Percentiles rank a stretch among this genome's conserved stretches.
phyloP scores from a whole-genome alignment of 208 protist genomes.

The Angomonas ambiguus region DNA sequence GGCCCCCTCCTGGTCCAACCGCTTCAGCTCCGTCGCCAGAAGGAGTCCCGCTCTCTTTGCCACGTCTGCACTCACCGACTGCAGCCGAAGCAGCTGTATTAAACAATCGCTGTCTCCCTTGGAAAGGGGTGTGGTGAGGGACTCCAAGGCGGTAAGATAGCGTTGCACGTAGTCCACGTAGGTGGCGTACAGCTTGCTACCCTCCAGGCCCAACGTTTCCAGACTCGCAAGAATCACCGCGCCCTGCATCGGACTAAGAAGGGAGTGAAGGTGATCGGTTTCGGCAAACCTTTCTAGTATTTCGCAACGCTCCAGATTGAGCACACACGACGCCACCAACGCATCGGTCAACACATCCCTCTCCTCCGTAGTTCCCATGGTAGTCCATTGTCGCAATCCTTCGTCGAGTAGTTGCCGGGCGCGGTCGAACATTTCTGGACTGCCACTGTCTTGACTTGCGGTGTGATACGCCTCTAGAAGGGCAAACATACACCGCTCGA shows the following conservation, averaged over 20 bases:
- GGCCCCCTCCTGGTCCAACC: constrained; percentile 21
- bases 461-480: not conserved
- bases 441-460: not conserved
- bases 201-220: constrained; percentile 19
- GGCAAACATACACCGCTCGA: not conserved
- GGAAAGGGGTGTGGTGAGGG: constrained; percentile 7
- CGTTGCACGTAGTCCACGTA: constrained; percentile 9
- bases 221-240: constrained; percentile 41
- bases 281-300: not conserved
- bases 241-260: constrained; percentile 36
- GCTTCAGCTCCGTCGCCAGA: constrained; percentile 30
- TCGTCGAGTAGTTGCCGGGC: too few species aligned
- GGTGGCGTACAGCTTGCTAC: constrained; percentile 13
- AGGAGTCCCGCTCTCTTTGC: constrained; percentile 20
- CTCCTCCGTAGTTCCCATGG: not conserved
- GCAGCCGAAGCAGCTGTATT: constrained; percentile 24
- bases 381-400: not conserved
- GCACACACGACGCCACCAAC: not conserved
- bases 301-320: not conserved
- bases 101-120: constrained; percentile 21
- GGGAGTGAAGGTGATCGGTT: constrained; percentile 18
- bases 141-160: constrained; percentile 9
- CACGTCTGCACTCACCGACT: constrained; percentile 5
- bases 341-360: not conserved
- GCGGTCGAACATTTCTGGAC: not conserved